These are phyloP conservation scores for Pseudopithomyces maydicus DNA, from an alignment of 2,329 filamentous ascomycete genomes.

Conservation along the genomic window DNA sequence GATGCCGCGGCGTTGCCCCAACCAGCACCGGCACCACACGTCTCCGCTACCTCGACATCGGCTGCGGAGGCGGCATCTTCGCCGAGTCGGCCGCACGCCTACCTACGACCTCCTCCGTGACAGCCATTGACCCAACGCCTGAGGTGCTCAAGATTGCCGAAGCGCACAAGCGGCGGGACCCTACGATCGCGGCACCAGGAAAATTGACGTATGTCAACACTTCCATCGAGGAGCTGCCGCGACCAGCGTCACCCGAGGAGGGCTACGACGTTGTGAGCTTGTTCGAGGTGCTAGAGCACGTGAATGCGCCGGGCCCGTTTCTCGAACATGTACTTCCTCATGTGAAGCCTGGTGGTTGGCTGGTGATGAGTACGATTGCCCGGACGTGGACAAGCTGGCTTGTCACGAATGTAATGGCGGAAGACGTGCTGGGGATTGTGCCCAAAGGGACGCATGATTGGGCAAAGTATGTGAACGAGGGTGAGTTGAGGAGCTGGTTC, in stretches of 20 bases:
- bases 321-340: slow-evolving; percentile 73
- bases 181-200: slow-evolving; percentile 62
- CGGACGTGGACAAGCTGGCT: slow-evolving; percentile 88
- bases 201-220: slow-evolving; percentile 73
- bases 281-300: slow-evolving; percentile 96
- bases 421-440: slow-evolving; percentile 85
- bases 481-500: slow-evolving; percentile 67
- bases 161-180: slow-evolving; percentile 76
- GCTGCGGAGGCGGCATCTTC: slow-evolving; percentile 96
- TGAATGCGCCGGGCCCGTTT: slow-evolving; percentile 76
- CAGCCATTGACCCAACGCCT: slow-evolving; percentile 77
- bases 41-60: slow-evolving; percentile 83
- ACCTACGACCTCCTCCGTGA: slow-evolving; percentile 65
- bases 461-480: slow-evolving; percentile 91
- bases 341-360: slow-evolving; percentile 88
- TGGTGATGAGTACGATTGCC: slow-evolving; percentile 90
- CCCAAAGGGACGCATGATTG: slow-evolving; percentile 95
- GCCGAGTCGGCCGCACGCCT: slow-evolving; percentile 82
- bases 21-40: slow-evolving; percentile 35
- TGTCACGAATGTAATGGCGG: slow-evolving; percentile 89
- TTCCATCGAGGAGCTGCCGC: slow-evolving; percentile 72
- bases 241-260: slow-evolving; percentile 39
- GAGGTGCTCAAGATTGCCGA: slow-evolving; percentile 77
- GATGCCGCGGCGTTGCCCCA: slow-evolving; percentile 61
- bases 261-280: slow-evolving; percentile 80